Evolutionary conservation across 2,329 filamentous ascomycete species (phyloP).

Genomic region (Endothia cerciana): DNA sequence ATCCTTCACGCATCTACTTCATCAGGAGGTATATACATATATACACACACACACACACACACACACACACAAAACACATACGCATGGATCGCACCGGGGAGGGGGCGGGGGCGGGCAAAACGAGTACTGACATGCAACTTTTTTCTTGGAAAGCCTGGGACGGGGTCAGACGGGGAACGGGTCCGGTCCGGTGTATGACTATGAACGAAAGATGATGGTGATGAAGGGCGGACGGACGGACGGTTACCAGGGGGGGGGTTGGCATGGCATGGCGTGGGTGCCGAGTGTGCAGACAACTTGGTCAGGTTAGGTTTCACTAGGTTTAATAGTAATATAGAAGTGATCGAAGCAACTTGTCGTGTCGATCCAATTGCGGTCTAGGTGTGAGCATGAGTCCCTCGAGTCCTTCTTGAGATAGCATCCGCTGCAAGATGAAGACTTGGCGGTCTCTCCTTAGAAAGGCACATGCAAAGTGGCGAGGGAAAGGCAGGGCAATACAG

Average conservation of each 20-base stretch:
- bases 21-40: conserved; percentile 3
- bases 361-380: background rate
- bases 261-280: conserved; percentile 7
- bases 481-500: background rate
- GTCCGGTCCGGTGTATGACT: conserved; percentile 7
- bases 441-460: background rate
- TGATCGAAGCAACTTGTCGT: conserved; percentile 13
- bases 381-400: background rate
- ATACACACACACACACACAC: background rate
- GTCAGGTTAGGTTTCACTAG: conserved; percentile 19
- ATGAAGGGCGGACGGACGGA: background rate
- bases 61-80: background rate
- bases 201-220: conserved; percentile 8
- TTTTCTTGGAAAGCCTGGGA: conserved; percentile 3
- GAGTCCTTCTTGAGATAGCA: background rate
- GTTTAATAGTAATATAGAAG: conserved; percentile 27
- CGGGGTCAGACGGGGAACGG: background rate
- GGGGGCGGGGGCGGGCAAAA: background rate
- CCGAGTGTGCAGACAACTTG: conserved; percentile 4
- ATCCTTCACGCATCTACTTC: background rate
- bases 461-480: background rate
- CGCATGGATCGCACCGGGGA: background rate
- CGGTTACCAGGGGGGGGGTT: conserved; percentile 11
- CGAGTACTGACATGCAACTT: background rate
- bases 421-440: background rate